A percentile compares a stretch with the other conserved stretches of the same genome.
Conservation (phyloP, 1,284 basidiomycete species). For the Mycena citricolor region DNA sequence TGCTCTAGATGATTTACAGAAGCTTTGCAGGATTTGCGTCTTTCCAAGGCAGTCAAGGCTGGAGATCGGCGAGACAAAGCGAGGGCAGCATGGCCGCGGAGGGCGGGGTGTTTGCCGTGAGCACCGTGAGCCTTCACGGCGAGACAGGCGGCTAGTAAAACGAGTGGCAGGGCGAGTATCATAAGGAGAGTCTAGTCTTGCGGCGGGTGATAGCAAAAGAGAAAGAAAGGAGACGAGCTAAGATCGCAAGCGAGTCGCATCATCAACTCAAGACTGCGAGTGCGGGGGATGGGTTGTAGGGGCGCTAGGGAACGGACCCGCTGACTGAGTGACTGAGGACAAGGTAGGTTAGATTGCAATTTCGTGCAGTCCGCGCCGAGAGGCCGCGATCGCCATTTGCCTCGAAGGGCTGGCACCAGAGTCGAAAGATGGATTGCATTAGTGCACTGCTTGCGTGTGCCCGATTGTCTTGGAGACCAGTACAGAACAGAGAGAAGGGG, state of each 20-base stretch:
- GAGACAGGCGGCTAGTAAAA: constrained; percentile 39
- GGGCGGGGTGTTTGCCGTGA: constrained; percentile 29
- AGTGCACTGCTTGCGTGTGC: too few species aligned
- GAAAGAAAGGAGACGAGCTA: constrained; percentile 13
- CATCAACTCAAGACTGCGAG: too few species aligned
- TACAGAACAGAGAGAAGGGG: too few species aligned
- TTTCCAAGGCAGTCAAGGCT: constrained; percentile 21
- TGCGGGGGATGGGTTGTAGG: too few species aligned
- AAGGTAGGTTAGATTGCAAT: too few species aligned
- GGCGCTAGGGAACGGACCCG: too few species aligned
- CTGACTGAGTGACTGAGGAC: too few species aligned
- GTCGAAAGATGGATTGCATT: too few species aligned
- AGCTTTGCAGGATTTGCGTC: constrained; percentile 24
- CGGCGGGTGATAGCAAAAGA: constrained; percentile 16
- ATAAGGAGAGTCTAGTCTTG: constrained; percentile 40
- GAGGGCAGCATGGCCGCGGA: constrained; percentile 35
- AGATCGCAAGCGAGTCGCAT: background rate
- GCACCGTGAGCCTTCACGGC: constrained; percentile 38
- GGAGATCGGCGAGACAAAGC: constrained; percentile 32
- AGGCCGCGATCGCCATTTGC: too few species aligned
- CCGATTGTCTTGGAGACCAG: too few species aligned
- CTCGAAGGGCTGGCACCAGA: too few species aligned
- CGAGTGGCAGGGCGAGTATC: constrained; percentile 35
- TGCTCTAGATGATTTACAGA: constrained; percentile 8
- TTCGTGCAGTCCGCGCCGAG: too few species aligned